phyloP scores from a whole-genome alignment of 257 asterid genomes.

The Marsdenia floribunda region DNA sequence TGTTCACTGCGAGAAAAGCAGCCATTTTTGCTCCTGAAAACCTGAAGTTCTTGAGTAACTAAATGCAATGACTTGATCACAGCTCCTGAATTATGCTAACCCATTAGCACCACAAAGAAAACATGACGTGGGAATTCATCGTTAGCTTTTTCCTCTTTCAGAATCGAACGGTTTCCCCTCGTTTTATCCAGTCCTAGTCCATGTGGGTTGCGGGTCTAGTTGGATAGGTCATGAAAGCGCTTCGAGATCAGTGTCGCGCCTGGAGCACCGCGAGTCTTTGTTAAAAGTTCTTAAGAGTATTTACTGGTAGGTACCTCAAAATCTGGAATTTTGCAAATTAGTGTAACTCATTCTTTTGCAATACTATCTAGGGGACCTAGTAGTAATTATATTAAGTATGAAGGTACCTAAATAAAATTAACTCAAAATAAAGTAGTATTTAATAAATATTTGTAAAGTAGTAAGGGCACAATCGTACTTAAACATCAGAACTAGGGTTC shows the following conservation, averaged over 20 bases:
- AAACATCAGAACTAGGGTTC: neutral
- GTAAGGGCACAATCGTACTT: conserved; percentile 3
- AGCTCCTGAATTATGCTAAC: conserved; percentile 4
- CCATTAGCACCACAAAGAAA: conserved; percentile 4
- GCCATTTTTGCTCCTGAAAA: conserved; percentile 13
- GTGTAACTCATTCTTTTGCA: too few relatives aligned
- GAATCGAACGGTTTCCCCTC: neutral
- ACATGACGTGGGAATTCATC: neutral
- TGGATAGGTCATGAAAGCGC: neutral
- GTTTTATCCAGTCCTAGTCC: conserved; percentile 3
- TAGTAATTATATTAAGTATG: neutral
- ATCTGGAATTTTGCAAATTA: too few relatives aligned
- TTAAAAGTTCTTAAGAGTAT: too few relatives aligned
- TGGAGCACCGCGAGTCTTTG: neutral
- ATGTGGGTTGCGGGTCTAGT: neutral
- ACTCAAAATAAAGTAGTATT: neutral
- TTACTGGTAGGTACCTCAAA: too few relatives aligned
- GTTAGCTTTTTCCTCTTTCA: neutral
- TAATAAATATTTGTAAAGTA: neutral
- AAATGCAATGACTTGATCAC: conserved; percentile 3
- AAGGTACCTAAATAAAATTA: neutral
- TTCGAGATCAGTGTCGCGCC: neutral
- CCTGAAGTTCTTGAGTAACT: neutral
- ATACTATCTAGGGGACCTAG: neutral
- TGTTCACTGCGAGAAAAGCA: conserved; percentile 12